Percentiles rank a stretch among this genome's conserved stretches.
phyloP scores from a whole-genome alignment of 345 rosid species.

The Bretschneidera sinensis region DNA sequence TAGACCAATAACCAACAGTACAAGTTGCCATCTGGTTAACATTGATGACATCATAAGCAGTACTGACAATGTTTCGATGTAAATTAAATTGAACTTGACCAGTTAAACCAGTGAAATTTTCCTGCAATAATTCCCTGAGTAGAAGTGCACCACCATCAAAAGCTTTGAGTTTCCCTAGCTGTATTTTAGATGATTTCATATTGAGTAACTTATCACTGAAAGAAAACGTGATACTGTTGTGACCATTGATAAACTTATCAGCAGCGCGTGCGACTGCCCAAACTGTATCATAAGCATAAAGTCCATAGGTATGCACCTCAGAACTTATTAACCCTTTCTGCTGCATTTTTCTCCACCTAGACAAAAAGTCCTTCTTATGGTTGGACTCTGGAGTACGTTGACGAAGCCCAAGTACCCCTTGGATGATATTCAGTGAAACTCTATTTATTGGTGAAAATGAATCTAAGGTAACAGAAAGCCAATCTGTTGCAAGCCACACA shows the following conservation, averaged over 20 bases:
- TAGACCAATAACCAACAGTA: conserved; percentile 74
- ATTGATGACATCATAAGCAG: conserved; percentile 77
- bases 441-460: conserved; percentile 36
- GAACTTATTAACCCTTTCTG: conserved; percentile 35
- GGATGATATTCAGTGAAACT: conserved; percentile 27
- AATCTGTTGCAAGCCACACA: conserved; percentile 88
- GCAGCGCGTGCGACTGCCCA: conserved; percentile 70
- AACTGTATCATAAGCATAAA: conserved; percentile 82
- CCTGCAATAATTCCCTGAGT: conserved; percentile 41
- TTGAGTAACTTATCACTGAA: conserved; percentile 29
- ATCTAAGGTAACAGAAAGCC: conserved; percentile 79
- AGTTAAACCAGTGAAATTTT: conserved; percentile 67
- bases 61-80: conserved; percentile 38
- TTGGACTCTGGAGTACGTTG: conserved; percentile 57
- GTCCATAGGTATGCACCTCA: conserved; percentile 54
- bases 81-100: conserved; percentile 59
- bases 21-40: conserved; percentile 33
- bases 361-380: conserved; percentile 39
- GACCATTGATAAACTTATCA: conserved; percentile 43
- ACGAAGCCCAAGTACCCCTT: conserved; percentile 72
- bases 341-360: conserved; percentile 47
- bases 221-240: conserved; percentile 55
- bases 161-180: conserved; percentile 46
- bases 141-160: conserved; percentile 56
- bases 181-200: conserved; percentile 24